Evolutionary conservation across 495 filamentous ascomycete genomes (phyloP).

Genomic region (Penicillium odoratum): DNA sequence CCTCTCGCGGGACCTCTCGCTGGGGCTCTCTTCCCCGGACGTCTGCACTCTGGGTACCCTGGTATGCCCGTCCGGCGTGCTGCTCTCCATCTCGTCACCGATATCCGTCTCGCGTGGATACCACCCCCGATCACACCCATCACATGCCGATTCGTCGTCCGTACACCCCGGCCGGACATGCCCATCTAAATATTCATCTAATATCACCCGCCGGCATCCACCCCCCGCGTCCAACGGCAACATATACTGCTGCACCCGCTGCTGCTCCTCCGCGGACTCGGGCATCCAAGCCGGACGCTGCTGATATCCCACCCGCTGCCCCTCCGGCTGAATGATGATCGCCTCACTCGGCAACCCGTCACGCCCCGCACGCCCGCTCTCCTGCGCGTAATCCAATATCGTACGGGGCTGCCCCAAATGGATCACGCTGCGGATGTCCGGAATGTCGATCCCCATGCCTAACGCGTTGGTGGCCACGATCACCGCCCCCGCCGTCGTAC

Average conservation of each 20-base stretch:
- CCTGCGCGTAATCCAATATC: neutral
- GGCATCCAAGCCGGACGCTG: neutral
- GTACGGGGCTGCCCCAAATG: neutral
- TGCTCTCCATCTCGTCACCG: no score
- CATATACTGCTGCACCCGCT: neutral
- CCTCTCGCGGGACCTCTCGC: no score
- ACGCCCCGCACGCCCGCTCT: neutral
- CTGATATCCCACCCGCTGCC: neutral
- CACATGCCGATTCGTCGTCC: neutral
- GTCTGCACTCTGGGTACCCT: no score
- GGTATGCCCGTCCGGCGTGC: no score
- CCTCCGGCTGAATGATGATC: neutral
- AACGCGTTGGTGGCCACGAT: neutral
- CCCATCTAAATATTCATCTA: constrained; percentile 3
- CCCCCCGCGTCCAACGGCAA: neutral
- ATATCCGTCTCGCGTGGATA: no score
- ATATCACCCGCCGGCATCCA: neutral
- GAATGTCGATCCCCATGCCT: neutral
- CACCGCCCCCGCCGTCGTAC: neutral
- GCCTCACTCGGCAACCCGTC: neutral
- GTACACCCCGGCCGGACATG: neutral
- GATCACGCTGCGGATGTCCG: neutral
- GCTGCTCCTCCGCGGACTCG: neutral
- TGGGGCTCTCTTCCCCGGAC: no score
- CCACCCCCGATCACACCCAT: no score